Percentiles rank a stretch among this genome's conserved stretches.
These are phyloP conservation scores for Coemansia sp. DNA, from an alignment of 192 early-diverging fungal species.

Conservation along the genomic window DNA sequence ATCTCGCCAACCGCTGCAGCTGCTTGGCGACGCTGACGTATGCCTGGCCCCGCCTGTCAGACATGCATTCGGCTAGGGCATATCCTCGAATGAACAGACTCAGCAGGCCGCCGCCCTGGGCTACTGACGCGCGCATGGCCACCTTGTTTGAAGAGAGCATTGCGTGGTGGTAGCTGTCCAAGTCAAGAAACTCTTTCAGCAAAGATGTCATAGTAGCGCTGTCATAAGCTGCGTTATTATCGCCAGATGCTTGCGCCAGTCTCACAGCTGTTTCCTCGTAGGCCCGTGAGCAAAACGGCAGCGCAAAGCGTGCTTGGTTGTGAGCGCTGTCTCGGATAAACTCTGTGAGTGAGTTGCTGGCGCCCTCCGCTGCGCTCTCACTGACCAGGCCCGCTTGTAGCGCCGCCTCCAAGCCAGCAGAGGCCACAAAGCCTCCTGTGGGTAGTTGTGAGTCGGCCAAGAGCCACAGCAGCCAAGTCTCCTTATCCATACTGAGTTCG, in stretches of 20 bases:
- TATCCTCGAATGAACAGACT: constrained; percentile 54
- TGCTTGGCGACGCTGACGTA: constrained; percentile 29
- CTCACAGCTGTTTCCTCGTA: constrained; percentile 17
- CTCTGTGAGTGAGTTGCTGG: constrained; percentile 24
- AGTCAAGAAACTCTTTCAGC: constrained; percentile 16
- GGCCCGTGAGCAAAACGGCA: constrained; percentile 65
- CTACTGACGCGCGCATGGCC: constrained; percentile 52
- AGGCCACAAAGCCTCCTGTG: constrained; percentile 94
- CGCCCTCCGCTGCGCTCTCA: constrained; percentile 25
- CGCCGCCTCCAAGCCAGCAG: constrained; percentile 87
- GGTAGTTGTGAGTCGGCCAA: constrained; percentile 93
- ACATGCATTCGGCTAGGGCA: constrained; percentile 40
- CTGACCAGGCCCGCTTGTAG: constrained; percentile 67
- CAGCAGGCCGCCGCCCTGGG: constrained; percentile 53
- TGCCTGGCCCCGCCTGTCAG: constrained; percentile 23
- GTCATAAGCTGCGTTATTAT: constrained; percentile 19
- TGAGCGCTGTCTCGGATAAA: constrained; percentile 68
- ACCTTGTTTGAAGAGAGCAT: constrained; percentile 47
- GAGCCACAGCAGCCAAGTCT: constrained; percentile 79
- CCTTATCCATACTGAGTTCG: constrained; percentile 31
- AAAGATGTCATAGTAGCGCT: background rate
- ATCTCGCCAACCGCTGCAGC: constrained; percentile 57
- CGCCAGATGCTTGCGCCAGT: constrained; percentile 19
- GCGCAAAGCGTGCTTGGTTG: constrained; percentile 68
- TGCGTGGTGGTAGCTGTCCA: constrained; percentile 43